Percentiles rank a stretch among this genome's conserved stretches.
Evolutionary conservation across 305 asterid species (phyloP).

Genomic region (Caryopteris hybrid): DNA sequence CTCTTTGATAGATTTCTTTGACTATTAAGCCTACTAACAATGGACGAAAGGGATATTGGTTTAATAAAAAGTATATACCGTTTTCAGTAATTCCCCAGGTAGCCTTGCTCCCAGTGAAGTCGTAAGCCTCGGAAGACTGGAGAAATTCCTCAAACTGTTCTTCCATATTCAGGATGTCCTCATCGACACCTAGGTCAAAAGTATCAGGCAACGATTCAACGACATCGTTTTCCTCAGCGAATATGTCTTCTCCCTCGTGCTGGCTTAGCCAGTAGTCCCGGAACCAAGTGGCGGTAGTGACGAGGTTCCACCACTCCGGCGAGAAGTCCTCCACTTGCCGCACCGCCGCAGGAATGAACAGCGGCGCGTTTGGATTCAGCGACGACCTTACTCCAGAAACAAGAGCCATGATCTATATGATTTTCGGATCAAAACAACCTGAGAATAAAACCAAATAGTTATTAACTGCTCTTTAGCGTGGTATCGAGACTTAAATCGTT

Average conservation of each 20-base stretch:
- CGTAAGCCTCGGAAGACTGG: slow-evolving; percentile 43
- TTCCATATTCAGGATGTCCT: slow-evolving; percentile 79
- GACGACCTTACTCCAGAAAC: slow-evolving; percentile 78
- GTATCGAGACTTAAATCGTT: no score
- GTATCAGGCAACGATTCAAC: slow-evolving; percentile 61
- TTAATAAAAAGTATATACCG: slow-evolving; percentile 25
- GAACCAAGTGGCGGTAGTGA: slow-evolving; percentile 80
- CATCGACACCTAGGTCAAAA: slow-evolving; percentile 79
- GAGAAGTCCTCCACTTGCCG: slow-evolving; percentile 93
- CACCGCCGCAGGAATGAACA: slow-evolving; percentile 69
- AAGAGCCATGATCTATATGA: slow-evolving; percentile 51
- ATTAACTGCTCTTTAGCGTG: background rate
- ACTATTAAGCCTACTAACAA: background rate
- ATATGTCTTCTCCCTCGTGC: slow-evolving; percentile 52
- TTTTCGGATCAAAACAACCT: slow-evolving; percentile 27
- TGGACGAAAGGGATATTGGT: background rate
- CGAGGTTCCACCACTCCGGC: slow-evolving; percentile 90
- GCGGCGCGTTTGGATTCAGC: slow-evolving; percentile 80
- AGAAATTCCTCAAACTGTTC: slow-evolving; percentile 91
- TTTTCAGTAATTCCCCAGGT: slow-evolving; percentile 28
- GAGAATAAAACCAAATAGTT: background rate
- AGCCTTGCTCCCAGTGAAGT: slow-evolving; percentile 20
- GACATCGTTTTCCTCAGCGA: slow-evolving; percentile 39
- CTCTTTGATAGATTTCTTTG: no score
- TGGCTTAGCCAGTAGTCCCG: slow-evolving; percentile 77